Evolutionary conservation across 2,329 filamentous ascomycete genomes (phyloP).

Genomic region (Chalaropsis thielavioides): DNA sequence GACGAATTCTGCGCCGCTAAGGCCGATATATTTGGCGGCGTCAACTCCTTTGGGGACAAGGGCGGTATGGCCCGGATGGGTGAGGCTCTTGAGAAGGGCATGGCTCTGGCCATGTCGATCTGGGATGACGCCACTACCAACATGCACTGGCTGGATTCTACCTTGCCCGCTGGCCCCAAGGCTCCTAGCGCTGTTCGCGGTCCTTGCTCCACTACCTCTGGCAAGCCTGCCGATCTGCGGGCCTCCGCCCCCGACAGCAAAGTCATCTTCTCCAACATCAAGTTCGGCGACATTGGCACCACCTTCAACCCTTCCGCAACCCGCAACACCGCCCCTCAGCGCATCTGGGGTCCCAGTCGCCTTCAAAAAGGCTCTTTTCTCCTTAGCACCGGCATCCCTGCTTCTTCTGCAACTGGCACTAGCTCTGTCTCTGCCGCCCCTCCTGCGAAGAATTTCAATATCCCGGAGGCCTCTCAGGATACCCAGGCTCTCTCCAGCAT

Average conservation of each 20-base stretch:
- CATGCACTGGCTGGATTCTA: conserved; percentile 63
- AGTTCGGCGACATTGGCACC: conserved; percentile 33
- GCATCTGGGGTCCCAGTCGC: too few species aligned
- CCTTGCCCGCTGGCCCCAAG: conserved; percentile 34
- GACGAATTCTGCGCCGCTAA: conserved; percentile 39
- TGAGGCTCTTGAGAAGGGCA: conserved; percentile 38
- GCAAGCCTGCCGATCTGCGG: conserved; percentile 22
- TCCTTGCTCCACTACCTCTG: conserved; percentile 21
- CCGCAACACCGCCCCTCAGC: neutral
- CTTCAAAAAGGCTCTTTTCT: too few species aligned
- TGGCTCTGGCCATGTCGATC: conserved; percentile 50
- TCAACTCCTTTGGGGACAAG: conserved; percentile 33
- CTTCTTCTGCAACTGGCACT: neutral
- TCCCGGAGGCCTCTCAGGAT: too few species aligned
- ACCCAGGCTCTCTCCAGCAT: neutral
- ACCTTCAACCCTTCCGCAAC: conserved; percentile 23
- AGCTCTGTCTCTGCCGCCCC: neutral
- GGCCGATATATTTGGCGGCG: conserved; percentile 18
- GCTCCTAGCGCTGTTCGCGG: conserved; percentile 22
- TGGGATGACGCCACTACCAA: conserved; percentile 39
- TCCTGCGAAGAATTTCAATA: too few species aligned
- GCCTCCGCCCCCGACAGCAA: conserved; percentile 22
- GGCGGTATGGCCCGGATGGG: conserved; percentile 43
- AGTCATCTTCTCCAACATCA: conserved; percentile 37
- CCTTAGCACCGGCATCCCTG: too few species aligned